A percentile compares a stretch with the other conserved stretches of the same genome.
phyloP scores from a whole-genome alignment of 495 filamentous ascomycete species.

The Penicillium canariense region DNA sequence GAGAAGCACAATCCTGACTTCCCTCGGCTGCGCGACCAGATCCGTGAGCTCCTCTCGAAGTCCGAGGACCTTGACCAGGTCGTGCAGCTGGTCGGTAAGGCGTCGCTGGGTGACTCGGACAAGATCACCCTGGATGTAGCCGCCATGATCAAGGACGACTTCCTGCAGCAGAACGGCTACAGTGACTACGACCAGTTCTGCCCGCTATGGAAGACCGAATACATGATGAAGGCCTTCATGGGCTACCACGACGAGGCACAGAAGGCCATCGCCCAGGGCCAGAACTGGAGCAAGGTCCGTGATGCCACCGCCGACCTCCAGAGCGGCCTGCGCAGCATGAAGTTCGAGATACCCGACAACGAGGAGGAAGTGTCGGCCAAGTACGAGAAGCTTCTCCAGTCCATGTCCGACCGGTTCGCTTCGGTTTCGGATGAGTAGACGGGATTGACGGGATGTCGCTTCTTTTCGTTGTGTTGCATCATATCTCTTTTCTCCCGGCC shows the following conservation, averaged over 20 bases:
- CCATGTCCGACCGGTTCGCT: conserved; percentile 94
- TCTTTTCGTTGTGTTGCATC: conserved; percentile 11
- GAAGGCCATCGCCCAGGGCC: conserved; percentile 87
- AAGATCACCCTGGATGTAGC: conserved; percentile 98
- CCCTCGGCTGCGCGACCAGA: conserved; percentile 85
- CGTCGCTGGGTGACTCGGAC: conserved; percentile 90
- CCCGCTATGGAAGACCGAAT: conserved; percentile 98
- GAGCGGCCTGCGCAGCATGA: conserved; percentile 78
- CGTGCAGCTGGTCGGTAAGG: conserved; percentile 97
- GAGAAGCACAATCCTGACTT: conserved; percentile 91
- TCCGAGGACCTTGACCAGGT: conserved; percentile 98
- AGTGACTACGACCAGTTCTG: conserved; percentile 99
- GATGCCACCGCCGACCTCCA: conserved; percentile 88
- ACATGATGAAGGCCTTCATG: conserved; percentile 99
- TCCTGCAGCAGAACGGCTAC: conserved; percentile 99
- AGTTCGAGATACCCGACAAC: conserved; percentile 88
- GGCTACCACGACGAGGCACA: conserved; percentile 96
- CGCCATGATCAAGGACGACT: conserved; percentile 93
- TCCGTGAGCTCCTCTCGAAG: conserved; percentile 87
- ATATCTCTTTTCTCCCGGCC: conserved; percentile 15
- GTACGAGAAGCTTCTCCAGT: conserved; percentile 89
- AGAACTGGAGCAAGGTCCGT: conserved; percentile 86
- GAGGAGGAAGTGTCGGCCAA: conserved; percentile 73
- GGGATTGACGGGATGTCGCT: neutral
- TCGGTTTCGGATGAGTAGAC: conserved; percentile 86